Evolutionary conservation across 352 stramenopile genomes (phyloP).

Genomic region (Phytophthora gonapodyides): DNA sequence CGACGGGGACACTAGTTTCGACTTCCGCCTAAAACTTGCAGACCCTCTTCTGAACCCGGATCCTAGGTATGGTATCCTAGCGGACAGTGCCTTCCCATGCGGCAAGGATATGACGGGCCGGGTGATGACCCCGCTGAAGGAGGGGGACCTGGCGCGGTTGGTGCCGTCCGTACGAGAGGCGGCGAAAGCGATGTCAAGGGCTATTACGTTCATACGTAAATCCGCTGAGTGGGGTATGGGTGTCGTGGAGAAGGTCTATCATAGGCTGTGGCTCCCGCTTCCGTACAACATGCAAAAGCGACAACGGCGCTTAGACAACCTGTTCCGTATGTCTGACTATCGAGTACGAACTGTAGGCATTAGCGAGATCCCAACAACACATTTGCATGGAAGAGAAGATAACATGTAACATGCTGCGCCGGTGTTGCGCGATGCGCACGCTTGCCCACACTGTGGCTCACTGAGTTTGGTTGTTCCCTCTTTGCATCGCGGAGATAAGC

Average conservation of each 20-base stretch:
- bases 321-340: constrained; percentile 1
- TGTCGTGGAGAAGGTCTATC: constrained; percentile 1
- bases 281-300: background rate
- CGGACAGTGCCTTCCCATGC: constrained; percentile 6
- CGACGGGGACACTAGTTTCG: constrained; percentile 10
- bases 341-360: constrained; percentile 1
- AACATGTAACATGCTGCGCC: too few relatives aligned
- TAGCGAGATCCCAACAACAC: constrained; percentile 3
- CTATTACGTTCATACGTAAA: background rate
- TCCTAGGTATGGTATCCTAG: constrained; percentile 4
- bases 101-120: background rate
- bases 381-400: constrained; percentile 3
- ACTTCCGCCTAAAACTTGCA: constrained; percentile 1
- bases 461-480: background rate
- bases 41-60: constrained; percentile 1
- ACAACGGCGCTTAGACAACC: background rate
- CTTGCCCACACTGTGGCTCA: too few relatives aligned
- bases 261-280: background rate
- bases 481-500: background rate
- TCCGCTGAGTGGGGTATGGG: background rate
- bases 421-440: too few relatives aligned
- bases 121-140: background rate
- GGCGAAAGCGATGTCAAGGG: background rate
- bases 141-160: background rate
- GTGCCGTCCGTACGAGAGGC: background rate